Conservation (phyloP, 352 stramenopile genomes). For the Elongisporangium undulatum region DNA sequence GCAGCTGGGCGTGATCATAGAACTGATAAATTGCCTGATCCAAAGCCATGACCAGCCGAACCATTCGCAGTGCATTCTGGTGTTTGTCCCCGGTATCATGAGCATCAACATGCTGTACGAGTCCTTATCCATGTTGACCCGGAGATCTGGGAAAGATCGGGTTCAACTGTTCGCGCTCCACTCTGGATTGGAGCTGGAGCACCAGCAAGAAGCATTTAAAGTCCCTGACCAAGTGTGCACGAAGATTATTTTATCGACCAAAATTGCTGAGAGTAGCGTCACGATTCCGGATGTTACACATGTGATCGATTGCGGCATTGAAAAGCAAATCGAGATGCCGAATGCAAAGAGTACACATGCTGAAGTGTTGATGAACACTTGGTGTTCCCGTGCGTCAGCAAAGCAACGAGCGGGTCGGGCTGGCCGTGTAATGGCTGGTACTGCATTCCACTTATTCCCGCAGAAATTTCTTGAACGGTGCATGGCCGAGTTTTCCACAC, state of each 20-base stretch:
- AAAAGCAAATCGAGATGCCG: slow-evolving; percentile 85
- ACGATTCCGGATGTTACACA: slow-evolving; percentile 94
- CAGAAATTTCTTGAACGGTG: slow-evolving; percentile 55
- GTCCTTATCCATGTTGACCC: slow-evolving; percentile 36
- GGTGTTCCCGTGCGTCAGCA: slow-evolving; percentile 93
- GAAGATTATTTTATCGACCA: slow-evolving; percentile 96
- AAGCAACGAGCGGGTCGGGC: slow-evolving; percentile 86
- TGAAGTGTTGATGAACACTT: slow-evolving; percentile 79
- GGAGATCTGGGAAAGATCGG: slow-evolving; percentile 11
- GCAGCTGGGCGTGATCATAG: slow-evolving; percentile 47
- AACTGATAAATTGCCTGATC: slow-evolving; percentile 58
- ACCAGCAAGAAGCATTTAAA: slow-evolving; percentile 70
- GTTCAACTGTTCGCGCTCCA: slow-evolving; percentile 60
- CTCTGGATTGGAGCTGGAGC: slow-evolving; percentile 66
- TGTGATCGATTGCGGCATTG: slow-evolving; percentile 82
- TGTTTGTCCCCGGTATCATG: slow-evolving; percentile 94
- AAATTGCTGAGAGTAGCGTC: slow-evolving; percentile 96
- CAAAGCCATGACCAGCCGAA: slow-evolving; percentile 25
- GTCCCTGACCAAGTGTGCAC: slow-evolving; percentile 35
- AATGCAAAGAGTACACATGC: slow-evolving; percentile 58
- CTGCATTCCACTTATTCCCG: slow-evolving; percentile 88
- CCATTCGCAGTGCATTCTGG: slow-evolving; percentile 83
- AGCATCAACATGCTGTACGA: slow-evolving; percentile 92
- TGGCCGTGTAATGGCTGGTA: slow-evolving; percentile 91
- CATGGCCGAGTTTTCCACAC: slow-evolving; percentile 79